These are phyloP conservation scores for Clonostachys byssicola DNA, from an alignment of 2,329 filamentous ascomycete genomes.

Conservation along the genomic window DNA sequence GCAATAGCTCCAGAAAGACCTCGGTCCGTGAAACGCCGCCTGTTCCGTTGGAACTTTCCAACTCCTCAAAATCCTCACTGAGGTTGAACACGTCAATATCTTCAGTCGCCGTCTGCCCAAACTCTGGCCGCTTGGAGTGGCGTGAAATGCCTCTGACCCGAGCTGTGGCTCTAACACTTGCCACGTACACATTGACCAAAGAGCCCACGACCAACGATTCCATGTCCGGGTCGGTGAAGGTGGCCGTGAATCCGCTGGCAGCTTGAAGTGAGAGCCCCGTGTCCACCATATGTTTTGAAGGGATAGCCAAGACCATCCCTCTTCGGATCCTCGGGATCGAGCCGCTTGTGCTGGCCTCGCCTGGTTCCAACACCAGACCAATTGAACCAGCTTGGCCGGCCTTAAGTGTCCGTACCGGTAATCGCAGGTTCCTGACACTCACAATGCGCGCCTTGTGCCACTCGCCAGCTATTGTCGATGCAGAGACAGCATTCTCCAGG, in stretches of 20 bases:
- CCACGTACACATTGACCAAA: slow-evolving; percentile 78
- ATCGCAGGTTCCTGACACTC: slow-evolving; percentile 81
- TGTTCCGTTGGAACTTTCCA: slow-evolving; percentile 1
- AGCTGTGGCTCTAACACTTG: slow-evolving; percentile 79
- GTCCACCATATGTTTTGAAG: slow-evolving; percentile 52
- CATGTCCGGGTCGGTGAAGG: slow-evolving; percentile 62
- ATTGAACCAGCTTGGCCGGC: slow-evolving; percentile 87
- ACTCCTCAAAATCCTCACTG: slow-evolving; percentile 37
- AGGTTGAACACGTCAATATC: slow-evolving; percentile 55
- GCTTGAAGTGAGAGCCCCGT: slow-evolving; percentile 57
- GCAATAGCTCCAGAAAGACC: slow-evolving; percentile 65
- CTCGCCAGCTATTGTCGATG: slow-evolving; percentile 53
- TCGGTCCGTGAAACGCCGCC: slow-evolving; percentile 31
- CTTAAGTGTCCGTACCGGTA: slow-evolving; percentile 73
- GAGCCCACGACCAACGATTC: slow-evolving; percentile 61
- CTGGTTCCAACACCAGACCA: slow-evolving; percentile 61
- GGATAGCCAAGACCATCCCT: slow-evolving; percentile 76
- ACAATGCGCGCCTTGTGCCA: slow-evolving; percentile 81
- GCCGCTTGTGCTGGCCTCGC: background rate
- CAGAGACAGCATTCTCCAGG: slow-evolving; percentile 47
- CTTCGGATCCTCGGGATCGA: slow-evolving; percentile 52
- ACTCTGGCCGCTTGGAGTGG: slow-evolving; percentile 12
- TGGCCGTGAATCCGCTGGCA: slow-evolving; percentile 66
- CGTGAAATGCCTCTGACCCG: slow-evolving; percentile 58
- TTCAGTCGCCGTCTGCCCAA: slow-evolving; percentile 21